These are phyloP conservation scores for Ganoderma resinaceum DNA, from an alignment of 1,284 basidiomycete species.

Conservation along the genomic window DNA sequence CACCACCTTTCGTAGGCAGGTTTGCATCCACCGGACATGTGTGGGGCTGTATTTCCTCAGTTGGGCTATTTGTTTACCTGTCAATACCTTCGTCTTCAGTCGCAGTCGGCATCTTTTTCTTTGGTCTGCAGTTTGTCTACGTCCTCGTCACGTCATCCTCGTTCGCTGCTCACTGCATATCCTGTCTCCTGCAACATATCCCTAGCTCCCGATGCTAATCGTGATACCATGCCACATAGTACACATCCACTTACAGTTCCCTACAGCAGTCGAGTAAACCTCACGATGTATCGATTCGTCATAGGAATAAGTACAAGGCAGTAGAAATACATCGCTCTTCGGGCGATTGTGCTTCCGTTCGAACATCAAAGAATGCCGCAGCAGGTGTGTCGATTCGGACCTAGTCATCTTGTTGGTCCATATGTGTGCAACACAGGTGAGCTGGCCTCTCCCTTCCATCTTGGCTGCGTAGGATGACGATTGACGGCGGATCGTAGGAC, in stretches of 20 bases:
- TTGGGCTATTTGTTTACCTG: constrained; percentile 24
- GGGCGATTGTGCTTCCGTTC: neutral
- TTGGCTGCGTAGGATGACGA: constrained; percentile 1
- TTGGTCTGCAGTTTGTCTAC: constrained; percentile 9
- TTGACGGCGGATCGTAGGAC: constrained; percentile 16
- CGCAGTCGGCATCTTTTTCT: constrained; percentile 11
- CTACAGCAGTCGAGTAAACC: constrained; percentile 18
- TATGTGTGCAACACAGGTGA: constrained; percentile 15
- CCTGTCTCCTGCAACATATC: constrained; percentile 20
- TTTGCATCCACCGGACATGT: constrained; percentile 18
- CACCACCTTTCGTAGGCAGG: constrained; percentile 9
- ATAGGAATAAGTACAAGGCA: constrained; percentile 31
- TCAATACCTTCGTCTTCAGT: constrained; percentile 20
- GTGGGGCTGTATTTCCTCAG: constrained; percentile 20
- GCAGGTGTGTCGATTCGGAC: constrained; percentile 15
- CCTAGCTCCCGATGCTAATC: constrained; percentile 34
- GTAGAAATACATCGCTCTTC: constrained; percentile 9
- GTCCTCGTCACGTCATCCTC: constrained; percentile 7
- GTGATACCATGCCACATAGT: constrained; percentile 29
- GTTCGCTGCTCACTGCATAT: constrained; percentile 23
- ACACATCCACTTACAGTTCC: constrained; percentile 28
- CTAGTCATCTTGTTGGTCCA: constrained; percentile 14
- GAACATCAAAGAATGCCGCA: constrained; percentile 4
- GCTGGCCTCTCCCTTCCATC: neutral
- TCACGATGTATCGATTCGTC: constrained; percentile 25